Percentiles rank a stretch among this genome's conserved stretches.
These are phyloP conservation scores for Bryum argenteum DNA, from an alignment of 225 moss, liverwort and hornwort genomes.

Conservation along the genomic window DNA sequence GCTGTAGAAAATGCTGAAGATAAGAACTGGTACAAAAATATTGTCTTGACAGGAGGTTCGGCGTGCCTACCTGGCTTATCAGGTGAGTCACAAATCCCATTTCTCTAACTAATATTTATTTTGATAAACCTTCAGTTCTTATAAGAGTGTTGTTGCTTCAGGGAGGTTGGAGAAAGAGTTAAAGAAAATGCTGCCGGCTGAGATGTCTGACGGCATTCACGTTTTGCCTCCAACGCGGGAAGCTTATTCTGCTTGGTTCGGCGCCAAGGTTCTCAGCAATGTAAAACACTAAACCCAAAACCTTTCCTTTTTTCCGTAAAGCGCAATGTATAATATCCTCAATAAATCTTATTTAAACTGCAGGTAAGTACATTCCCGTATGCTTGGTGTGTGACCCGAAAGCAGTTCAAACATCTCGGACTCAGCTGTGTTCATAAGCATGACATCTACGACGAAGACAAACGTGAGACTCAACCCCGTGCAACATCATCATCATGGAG, in stretches of 20 bases:
- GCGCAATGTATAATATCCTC: too few species aligned
- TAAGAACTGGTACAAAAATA: slow-evolving; percentile 60
- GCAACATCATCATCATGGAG: too few species aligned
- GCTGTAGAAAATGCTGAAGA: slow-evolving; percentile 40
- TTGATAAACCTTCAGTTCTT: not conserved
- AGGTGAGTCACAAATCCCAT: slow-evolving; percentile 30
- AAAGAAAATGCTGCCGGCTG: slow-evolving; percentile 35
- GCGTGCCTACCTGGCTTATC: slow-evolving; percentile 66
- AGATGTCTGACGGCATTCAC: slow-evolving; percentile 47
- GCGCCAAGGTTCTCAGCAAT: slow-evolving; percentile 59
- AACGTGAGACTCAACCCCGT: slow-evolving; percentile 27
- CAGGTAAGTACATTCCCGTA: slow-evolving; percentile 66
- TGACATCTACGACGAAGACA: slow-evolving; percentile 37
- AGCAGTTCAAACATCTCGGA: slow-evolving; percentile 57
- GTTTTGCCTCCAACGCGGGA: slow-evolving; percentile 48
- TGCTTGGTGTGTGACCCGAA: slow-evolving; percentile 61
- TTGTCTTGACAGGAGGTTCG: slow-evolving; percentile 63
- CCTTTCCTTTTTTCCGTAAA: not conserved
- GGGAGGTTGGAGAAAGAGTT: slow-evolving; percentile 63
- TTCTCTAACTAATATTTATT: not conserved
- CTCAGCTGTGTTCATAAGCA: slow-evolving; percentile 49
- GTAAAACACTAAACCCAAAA: slow-evolving; percentile 19
- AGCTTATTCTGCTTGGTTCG: slow-evolving; percentile 68
- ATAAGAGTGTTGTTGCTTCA: slow-evolving; percentile 17
- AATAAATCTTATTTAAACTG: not conserved